Evolutionary conservation across 2,329 filamentous ascomycete genomes (phyloP), one percentile per base, ranked within the genome.

Genomic region (Dactylonectria estremocensis): DNA sequence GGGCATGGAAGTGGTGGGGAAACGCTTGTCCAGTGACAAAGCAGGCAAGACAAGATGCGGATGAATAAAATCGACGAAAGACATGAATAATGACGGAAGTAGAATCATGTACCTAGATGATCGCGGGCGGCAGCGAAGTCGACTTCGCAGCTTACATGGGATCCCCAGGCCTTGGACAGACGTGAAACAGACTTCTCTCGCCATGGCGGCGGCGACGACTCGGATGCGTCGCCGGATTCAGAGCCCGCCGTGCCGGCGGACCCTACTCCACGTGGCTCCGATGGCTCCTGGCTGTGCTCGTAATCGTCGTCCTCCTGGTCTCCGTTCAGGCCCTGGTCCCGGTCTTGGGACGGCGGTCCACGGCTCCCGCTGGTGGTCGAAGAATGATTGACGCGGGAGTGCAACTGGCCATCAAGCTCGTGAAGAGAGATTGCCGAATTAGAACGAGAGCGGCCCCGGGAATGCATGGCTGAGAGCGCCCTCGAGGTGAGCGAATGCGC

Each of bases 71-170:
- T 28, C 7, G 13, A 48, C 11, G 24, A 24, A 58, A 18, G 16
- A 55, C n/a, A 13, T 18, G 45, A 60, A 22, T 13, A 14, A 18
- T 20, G 31, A 53, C 9, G 2, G 35, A 57, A 14, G 8, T 6
- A 4, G 18, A 35, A 45, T 16, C 40, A 20, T 72, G 48, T 76
- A 76, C 74, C 74, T 60, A 76, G 67, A 73, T 76, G 74, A 60
- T 76, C 74, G 35, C 74, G 72, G 20, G 70, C 68, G 24, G 59
- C 59, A 16, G 65, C 67, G 22, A 74, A 63, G 35, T 76, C 74
- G 31, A 76, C 74, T 53, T 76, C 72, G 37, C 74, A 76, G 55
- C 74, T 76, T 22, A 76, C 66, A 52, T 72, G 62, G 28, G 72
- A 56, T 16, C 6, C 40, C 74, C 74, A 76, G 46, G 74, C 71